Evolutionary conservation across 345 rosid genomes (phyloP).

Genomic region (Xanthoceras sorbifolium): DNA sequence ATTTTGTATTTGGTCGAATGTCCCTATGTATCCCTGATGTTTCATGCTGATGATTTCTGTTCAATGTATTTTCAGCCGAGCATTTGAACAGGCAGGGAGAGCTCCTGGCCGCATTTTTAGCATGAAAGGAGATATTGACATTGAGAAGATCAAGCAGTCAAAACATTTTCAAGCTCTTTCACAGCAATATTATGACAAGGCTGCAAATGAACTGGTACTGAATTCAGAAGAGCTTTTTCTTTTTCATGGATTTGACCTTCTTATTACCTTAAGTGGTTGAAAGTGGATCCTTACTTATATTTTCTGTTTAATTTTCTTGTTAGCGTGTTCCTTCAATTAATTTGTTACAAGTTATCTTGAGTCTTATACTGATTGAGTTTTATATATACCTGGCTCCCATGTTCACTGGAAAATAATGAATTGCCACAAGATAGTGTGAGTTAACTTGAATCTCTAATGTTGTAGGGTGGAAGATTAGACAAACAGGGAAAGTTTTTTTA

Average conservation of each 20-base stretch:
- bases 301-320: neutral
- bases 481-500: conserved; percentile 36
- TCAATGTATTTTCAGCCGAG: conserved; percentile 46
- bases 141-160: conserved; percentile 72
- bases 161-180: conserved; percentile 52
- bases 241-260: conserved; percentile 12
- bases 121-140: conserved; percentile 46
- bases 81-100: conserved; percentile 74
- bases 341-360: neutral
- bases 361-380: neutral
- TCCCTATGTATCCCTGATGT: neutral
- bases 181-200: conserved; percentile 47
- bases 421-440: neutral
- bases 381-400: neutral
- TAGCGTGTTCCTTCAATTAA: neutral
- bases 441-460: conserved; percentile 19
- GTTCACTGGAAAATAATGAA: neutral
- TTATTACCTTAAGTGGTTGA: conserved; percentile 3
- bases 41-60: conserved; percentile 22
- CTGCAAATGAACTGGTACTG: conserved; percentile 44
- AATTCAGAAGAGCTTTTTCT: neutral
- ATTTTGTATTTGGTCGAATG: neutral
- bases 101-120: conserved; percentile 59
- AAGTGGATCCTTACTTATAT: neutral
- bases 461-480: conserved; percentile 54